Conservation (phyloP, 495 filamentous ascomycete genomes). For the Tuber aestivum region DNA sequence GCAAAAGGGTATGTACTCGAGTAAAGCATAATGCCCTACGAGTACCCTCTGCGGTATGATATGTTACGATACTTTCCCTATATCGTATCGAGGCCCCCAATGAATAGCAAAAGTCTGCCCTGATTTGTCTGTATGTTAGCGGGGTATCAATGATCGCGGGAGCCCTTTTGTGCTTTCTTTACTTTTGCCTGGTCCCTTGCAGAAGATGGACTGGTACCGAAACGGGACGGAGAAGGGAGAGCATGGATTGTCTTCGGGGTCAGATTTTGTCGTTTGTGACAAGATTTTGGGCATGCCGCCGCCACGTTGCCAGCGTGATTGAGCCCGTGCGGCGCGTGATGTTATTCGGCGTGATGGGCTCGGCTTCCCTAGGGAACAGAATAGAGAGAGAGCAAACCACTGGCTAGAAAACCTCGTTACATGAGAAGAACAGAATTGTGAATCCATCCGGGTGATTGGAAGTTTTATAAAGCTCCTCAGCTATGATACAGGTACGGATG, state of each 20-base stretch:
- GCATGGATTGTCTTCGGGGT: neutral
- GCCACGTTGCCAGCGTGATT: neutral
- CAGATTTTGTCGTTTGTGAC: neutral
- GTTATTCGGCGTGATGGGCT: neutral
- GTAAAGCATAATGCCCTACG: too few relatives aligned
- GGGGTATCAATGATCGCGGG: neutral
- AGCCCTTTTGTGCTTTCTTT: neutral
- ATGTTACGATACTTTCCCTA: too few relatives aligned
- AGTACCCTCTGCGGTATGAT: too few relatives aligned
- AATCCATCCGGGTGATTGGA: neutral
- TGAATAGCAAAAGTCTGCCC: neutral
- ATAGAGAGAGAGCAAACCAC: too few relatives aligned
- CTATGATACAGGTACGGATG: neutral
- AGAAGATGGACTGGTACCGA: neutral
- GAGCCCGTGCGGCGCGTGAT: neutral
- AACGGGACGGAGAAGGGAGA: neutral
- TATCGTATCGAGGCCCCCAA: neutral
- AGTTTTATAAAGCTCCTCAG: neutral
- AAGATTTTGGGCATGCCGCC: neutral
- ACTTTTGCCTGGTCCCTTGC: neutral
- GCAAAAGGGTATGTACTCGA: too few relatives aligned
- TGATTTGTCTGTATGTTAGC: neutral
- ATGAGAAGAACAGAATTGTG: neutral
- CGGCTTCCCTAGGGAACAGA: neutral
- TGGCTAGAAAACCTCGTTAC: neutral